A percentile compares a stretch with the other conserved stretches of the same genome.
These are phyloP conservation scores for Coemansia sp. DNA, from an alignment of 192 early-diverging fungal species.

Conservation along the genomic window DNA sequence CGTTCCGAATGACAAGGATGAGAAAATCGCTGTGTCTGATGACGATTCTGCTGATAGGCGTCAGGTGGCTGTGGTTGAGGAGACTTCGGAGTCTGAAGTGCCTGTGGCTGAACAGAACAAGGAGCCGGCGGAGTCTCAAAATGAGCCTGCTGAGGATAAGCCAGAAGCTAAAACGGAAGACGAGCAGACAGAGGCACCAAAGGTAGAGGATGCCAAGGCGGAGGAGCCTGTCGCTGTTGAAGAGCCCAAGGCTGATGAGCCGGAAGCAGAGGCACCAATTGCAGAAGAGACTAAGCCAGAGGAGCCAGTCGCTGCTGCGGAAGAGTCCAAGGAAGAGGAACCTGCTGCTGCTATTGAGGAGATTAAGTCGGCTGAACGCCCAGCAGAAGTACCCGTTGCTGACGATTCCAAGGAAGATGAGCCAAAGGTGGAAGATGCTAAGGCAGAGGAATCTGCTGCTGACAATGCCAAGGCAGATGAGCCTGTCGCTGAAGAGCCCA, in stretches of 20 bases:
- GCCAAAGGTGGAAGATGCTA: background rate
- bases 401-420: background rate
- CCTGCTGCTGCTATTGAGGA: constrained; percentile 3
- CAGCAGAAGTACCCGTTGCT: background rate
- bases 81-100: constrained; percentile 1
- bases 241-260: background rate
- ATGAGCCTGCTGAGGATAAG: too few species aligned
- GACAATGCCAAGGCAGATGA: background rate
- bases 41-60: constrained; percentile 15
- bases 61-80: constrained; percentile 4
- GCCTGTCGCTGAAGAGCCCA: background rate
- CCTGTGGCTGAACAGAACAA: too few species aligned
- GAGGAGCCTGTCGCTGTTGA: too few species aligned
- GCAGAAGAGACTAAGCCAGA: background rate
- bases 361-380: background rate
- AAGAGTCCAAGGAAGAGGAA: background rate
- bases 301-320: background rate
- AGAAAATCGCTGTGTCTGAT: constrained; percentile 5
- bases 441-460: too few species aligned
- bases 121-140: too few species aligned
- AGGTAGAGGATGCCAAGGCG: background rate
- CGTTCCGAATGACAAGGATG: background rate
- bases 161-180: constrained; percentile 4
- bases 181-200: background rate
- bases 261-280: background rate